phyloP scores from a whole-genome alignment of 495 filamentous ascomycete species.

The Xylaria curta region DNA sequence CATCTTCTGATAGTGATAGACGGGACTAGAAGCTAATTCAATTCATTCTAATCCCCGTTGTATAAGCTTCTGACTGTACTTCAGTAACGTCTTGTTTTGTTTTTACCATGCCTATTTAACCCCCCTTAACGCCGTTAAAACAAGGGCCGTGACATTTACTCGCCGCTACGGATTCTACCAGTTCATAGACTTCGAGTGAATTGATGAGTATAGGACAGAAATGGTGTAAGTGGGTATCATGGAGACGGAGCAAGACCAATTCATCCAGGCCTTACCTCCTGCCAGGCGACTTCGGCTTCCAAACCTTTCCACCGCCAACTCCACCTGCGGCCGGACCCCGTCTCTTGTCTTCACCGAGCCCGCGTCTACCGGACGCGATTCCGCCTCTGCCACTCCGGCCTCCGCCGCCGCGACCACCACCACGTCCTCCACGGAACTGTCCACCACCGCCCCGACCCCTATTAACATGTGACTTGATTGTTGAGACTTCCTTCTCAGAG shows the following conservation, averaged over 20 bases:
- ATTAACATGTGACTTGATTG: conserved; percentile 54
- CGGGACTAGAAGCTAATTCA: conserved; percentile 17
- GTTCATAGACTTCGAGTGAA: conserved; percentile 19
- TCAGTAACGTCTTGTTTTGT: background rate
- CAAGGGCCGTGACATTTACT: background rate
- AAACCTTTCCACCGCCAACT: conserved; percentile 41
- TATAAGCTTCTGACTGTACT: background rate
- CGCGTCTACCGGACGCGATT: conserved; percentile 53
- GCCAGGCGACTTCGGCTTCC: conserved; percentile 46
- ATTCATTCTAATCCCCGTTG: background rate
- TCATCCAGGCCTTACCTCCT: conserved; percentile 33
- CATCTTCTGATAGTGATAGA: conserved; percentile 18
- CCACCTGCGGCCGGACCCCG: conserved; percentile 40
- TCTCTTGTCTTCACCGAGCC: conserved; percentile 54
- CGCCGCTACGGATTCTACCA: conserved; percentile 12
- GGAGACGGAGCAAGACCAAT: conserved; percentile 2
- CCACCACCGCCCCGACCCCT: conserved; percentile 21
- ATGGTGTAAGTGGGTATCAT: conserved; percentile 38
- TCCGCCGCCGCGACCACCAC: conserved; percentile 35
- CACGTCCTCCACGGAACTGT: conserved; percentile 28
- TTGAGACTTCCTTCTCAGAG: conserved; percentile 65
- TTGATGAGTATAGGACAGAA: conserved; percentile 10
- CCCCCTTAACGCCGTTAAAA: conserved; percentile 23
- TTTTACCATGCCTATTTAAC: conserved; percentile 25
- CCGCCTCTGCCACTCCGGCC: conserved; percentile 50